phyloP scores from a whole-genome alignment of 352 stramenopile genomes.

The Albugo candida region DNA sequence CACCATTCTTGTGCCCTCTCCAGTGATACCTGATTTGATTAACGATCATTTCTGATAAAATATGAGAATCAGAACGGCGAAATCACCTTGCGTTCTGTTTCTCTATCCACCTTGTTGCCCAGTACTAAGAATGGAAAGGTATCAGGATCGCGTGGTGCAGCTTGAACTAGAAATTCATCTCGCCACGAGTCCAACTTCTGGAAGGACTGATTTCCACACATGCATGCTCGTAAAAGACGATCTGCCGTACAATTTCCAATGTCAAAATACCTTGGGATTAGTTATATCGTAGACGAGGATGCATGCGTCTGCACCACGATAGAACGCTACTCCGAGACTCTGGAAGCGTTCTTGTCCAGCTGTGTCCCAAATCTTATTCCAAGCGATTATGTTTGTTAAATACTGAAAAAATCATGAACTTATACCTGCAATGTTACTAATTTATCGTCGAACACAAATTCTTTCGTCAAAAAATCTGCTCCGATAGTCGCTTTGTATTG shows the following conservation, averaged over 20 bases:
- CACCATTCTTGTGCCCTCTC: conserved; percentile 89
- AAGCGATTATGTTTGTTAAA: background rate
- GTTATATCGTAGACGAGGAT: conserved; percentile 99
- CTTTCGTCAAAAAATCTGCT: conserved; percentile 96
- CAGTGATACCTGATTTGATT: conserved; percentile 25
- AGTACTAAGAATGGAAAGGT: conserved; percentile 96
- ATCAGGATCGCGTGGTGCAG: conserved; percentile 74
- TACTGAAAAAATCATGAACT: background rate
- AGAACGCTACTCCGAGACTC: conserved; percentile 95
- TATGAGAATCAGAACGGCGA: background rate
- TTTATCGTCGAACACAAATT: conserved; percentile 91
- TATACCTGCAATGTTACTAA: conserved; percentile 86
- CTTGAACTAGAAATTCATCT: conserved; percentile 92
- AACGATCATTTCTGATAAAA: background rate
- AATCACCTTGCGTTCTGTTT: conserved; percentile 46
- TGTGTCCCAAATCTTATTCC: conserved; percentile 98
- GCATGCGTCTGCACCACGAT: conserved; percentile 94
- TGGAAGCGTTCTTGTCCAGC: conserved; percentile 98
- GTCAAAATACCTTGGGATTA: conserved; percentile 72
- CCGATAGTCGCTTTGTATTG: conserved; percentile 99
- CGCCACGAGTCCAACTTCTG: conserved; percentile 96
- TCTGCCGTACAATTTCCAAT: background rate
- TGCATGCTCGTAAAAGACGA: conserved; percentile 1
- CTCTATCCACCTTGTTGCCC: conserved; percentile 97
- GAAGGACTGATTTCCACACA: conserved; percentile 64